Evolutionary conservation across 306 rosid species (phyloP).

Genomic region (Cajanus cajan): DNA sequence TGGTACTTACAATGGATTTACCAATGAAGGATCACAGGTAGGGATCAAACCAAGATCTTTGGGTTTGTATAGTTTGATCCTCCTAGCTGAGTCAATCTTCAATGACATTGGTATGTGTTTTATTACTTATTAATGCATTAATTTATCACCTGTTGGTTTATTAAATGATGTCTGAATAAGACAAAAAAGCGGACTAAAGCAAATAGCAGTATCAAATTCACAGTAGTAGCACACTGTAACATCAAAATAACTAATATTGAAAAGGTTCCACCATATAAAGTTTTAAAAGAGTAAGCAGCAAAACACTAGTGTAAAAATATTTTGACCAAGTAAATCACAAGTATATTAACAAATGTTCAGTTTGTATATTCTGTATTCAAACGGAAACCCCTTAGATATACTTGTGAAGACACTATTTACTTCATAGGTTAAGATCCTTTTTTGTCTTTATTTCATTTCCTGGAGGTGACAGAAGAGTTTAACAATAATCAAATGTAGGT

Average conservation of each 20-base stretch:
- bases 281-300: slow-evolving; percentile 7
- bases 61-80: background rate
- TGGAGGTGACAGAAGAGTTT: background rate
- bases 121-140: background rate
- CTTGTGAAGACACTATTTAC: background rate
- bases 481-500: slow-evolving; percentile 22
- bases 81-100: background rate
- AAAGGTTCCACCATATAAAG: slow-evolving; percentile 22
- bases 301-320: background rate
- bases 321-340: background rate
- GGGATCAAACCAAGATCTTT: background rate
- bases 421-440: background rate
- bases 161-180: background rate
- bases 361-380: background rate
- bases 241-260: slow-evolving; percentile 37
- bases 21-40: background rate
- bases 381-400: background rate
- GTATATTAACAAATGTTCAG: background rate
- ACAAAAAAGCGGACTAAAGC: slow-evolving; percentile 29
- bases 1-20: background rate
- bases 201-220: background rate
- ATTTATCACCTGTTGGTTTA: background rate
- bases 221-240: background rate
- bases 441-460: background rate
- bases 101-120: background rate